Evolutionary conservation across 1,284 basidiomycete genomes (phyloP).

Genomic region (Naganishia cerealis): DNA sequence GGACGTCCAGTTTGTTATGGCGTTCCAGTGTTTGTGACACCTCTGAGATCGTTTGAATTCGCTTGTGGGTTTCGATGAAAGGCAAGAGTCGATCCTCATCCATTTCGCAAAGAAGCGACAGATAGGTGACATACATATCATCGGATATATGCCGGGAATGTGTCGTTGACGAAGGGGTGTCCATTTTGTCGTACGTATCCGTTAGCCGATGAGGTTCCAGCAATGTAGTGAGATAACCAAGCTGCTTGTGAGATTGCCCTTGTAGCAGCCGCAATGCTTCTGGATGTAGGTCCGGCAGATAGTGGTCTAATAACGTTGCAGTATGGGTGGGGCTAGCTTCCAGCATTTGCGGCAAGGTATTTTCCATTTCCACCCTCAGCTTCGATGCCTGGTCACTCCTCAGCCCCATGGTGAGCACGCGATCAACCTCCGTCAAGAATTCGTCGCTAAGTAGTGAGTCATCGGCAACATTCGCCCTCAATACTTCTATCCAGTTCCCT

Average conservation of each 20-base stretch:
- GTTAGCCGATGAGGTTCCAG: conserved; percentile 62
- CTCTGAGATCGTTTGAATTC: conserved; percentile 63
- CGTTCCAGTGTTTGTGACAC: conserved; percentile 67
- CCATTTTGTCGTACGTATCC: conserved; percentile 43
- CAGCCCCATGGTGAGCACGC: conserved; percentile 58
- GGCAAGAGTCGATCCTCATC: conserved; percentile 68
- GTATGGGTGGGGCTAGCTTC: conserved; percentile 65
- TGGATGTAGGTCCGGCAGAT: conserved; percentile 66
- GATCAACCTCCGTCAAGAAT: conserved; percentile 66
- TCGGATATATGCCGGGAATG: conserved; percentile 58
- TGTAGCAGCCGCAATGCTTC: conserved; percentile 47
- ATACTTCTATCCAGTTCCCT: conserved; percentile 70
- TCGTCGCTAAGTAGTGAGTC: conserved; percentile 64
- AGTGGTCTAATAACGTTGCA: conserved; percentile 71
- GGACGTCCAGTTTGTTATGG: conserved; percentile 65
- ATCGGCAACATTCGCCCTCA: conserved; percentile 76
- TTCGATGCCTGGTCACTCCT: conserved; percentile 59
- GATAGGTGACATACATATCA: conserved; percentile 62
- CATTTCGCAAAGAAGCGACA: conserved; percentile 71
- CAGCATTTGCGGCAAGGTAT: conserved; percentile 67
- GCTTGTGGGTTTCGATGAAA: conserved; percentile 63
- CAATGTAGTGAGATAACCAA: conserved; percentile 75
- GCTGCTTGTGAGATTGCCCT: conserved; percentile 61
- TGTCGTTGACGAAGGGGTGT: conserved; percentile 14
- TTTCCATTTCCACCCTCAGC: conserved; percentile 59